These are phyloP conservation scores for Euphorbia corollata DNA, from an alignment of 441 rosid genomes.

Conservation along the genomic window DNA sequence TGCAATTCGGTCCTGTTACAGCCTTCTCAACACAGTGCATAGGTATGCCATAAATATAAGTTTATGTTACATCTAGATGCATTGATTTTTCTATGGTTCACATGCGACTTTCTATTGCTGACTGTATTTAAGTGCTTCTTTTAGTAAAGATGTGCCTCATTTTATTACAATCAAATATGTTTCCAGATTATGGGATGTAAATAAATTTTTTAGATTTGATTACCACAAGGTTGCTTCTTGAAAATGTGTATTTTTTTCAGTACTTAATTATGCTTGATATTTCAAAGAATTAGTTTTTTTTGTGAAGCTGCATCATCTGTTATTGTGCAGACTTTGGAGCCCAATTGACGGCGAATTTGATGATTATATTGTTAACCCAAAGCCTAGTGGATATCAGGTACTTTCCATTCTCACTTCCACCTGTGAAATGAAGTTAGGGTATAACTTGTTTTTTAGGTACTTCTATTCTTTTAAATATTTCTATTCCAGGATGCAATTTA, in stretches of 20 bases:
- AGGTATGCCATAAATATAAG: conserved; percentile 32
- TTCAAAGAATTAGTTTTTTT: not conserved
- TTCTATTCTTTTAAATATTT: not conserved
- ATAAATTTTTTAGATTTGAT: not conserved
- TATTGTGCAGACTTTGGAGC: conserved; percentile 57
- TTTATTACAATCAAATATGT: not conserved
- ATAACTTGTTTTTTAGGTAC: not conserved
- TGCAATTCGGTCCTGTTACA: too few relatives aligned
- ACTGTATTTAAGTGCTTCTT: not conserved
- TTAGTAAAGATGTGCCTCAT: not conserved
- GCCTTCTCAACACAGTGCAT: conserved; percentile 51
- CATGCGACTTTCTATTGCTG: not conserved
- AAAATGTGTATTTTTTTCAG: not conserved
- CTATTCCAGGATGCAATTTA: not conserved
- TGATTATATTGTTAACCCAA: conserved; percentile 73
- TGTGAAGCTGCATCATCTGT: not conserved
- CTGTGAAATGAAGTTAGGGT: conserved; percentile 1
- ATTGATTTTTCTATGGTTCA: not conserved
- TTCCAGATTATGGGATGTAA: not conserved
- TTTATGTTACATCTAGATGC: not conserved
- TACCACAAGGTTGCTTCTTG: not conserved
- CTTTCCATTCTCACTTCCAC: conserved; percentile 3
- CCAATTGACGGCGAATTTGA: conserved; percentile 80
- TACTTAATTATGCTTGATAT: not conserved
- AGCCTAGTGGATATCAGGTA: conserved; percentile 82